Evolutionary conservation across 257 asterid genomes (phyloP).

Genomic region (Jacaranda copaia): DNA sequence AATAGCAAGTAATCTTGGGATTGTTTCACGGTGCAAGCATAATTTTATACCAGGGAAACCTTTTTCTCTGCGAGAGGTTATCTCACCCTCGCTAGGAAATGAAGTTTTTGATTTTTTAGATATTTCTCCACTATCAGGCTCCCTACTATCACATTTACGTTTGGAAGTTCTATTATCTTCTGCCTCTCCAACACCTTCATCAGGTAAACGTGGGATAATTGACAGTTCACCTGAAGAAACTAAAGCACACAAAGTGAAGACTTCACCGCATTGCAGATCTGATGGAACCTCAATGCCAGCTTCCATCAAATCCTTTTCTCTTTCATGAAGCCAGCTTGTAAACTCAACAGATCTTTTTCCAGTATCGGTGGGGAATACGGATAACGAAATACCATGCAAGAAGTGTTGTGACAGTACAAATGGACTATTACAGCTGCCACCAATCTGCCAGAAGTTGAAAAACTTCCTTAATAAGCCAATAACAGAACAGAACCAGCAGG

Average conservation of each 20-base stretch:
- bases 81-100: constrained; percentile 72
- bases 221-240: constrained; percentile 74
- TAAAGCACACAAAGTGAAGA: constrained; percentile 71
- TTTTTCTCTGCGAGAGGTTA: constrained; percentile 80
- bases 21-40: constrained; percentile 58
- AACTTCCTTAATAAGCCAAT: constrained; percentile 24
- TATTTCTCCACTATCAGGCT: constrained; percentile 52
- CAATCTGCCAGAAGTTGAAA: constrained; percentile 68
- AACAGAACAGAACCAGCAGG: constrained; percentile 28
- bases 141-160: constrained; percentile 58
- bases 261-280: constrained; percentile 90
- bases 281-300: constrained; percentile 72
- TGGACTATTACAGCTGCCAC: constrained; percentile 69
- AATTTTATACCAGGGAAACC: constrained; percentile 93
- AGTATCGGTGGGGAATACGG: constrained; percentile 75
- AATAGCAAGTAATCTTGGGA: constrained; percentile 60
- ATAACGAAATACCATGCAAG: constrained; percentile 66
- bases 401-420: constrained; percentile 84
- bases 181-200: constrained; percentile 91
- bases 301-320: constrained; percentile 72
- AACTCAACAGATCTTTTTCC: constrained; percentile 81
- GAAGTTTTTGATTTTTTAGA: constrained; percentile 64
- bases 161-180: constrained; percentile 82
- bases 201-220: constrained; percentile 73
- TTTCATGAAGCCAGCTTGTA: constrained; percentile 78